phyloP scores from a whole-genome alignment of 2,329 filamentous ascomycete species.

The Onygenales sp. region DNA sequence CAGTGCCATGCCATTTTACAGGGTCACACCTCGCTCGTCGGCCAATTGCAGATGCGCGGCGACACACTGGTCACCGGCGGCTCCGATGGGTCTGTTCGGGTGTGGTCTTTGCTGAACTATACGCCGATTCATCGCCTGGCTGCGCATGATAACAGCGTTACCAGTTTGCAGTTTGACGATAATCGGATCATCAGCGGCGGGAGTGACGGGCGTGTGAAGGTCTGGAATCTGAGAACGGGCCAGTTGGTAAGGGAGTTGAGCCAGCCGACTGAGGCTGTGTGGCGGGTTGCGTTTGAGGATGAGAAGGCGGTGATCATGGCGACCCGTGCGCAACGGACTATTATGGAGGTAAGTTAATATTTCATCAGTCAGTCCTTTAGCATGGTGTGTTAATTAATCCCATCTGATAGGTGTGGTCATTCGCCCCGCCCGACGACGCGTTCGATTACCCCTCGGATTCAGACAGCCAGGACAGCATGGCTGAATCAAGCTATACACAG shows the following conservation, averaged over 20 bases:
- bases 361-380: neutral
- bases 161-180: conserved; percentile 93
- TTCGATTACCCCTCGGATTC: conserved; percentile 10
- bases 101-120: conserved; percentile 90
- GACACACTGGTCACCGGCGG: conserved; percentile 93
- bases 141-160: conserved; percentile 97
- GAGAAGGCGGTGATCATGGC: conserved; percentile 97
- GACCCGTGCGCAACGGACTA: conserved; percentile 69
- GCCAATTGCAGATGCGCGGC: conserved; percentile 89
- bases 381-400: conserved; percentile 5
- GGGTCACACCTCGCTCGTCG: conserved; percentile 92
- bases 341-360: conserved; percentile 70
- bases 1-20: conserved; percentile 86
- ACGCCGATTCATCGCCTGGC: conserved; percentile 87
- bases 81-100: conserved; percentile 88
- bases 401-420: conserved; percentile 72
- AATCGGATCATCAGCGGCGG: conserved; percentile 91
- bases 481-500: neutral
- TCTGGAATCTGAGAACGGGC: conserved; percentile 93
- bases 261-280: conserved; percentile 85
- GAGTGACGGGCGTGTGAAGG: conserved; percentile 94
- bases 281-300: conserved; percentile 95
- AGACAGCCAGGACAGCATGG: conserved; percentile 1
- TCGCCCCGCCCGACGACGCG: conserved; percentile 71
- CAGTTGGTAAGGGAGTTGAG: conserved; percentile 85